Percentiles rank a stretch among this genome's conserved stretches.
phyloP scores from a whole-genome alignment of 2,329 filamentous ascomycete genomes.

The Clarireedia hainanense region DNA sequence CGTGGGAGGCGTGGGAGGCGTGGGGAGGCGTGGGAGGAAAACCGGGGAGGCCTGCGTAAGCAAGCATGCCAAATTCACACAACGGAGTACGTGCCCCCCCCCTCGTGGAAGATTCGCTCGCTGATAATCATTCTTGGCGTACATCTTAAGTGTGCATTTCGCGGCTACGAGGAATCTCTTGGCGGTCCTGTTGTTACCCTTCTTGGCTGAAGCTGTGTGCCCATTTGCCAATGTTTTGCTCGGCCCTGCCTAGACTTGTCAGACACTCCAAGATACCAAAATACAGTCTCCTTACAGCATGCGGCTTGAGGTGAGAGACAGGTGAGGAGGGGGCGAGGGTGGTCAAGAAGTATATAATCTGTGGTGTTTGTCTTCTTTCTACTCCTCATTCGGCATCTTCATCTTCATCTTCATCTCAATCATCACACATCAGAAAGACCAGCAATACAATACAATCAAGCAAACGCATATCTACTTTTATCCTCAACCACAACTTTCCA shows the following conservation, averaged over 20 bases:
- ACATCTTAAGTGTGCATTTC: background rate
- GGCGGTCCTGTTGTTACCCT: background rate
- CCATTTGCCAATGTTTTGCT: background rate
- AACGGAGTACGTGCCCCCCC: too few species aligned
- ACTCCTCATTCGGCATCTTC: conserved; percentile 4
- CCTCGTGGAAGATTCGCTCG: background rate
- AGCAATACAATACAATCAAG: background rate
- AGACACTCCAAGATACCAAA: conserved; percentile 4
- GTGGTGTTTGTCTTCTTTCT: background rate
- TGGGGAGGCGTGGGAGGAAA: too few species aligned
- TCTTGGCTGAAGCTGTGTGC: conserved; percentile 8
- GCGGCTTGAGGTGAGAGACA: background rate
- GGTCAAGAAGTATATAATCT: conserved; percentile 5
- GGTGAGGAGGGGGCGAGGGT: background rate
- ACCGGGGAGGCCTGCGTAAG: too few species aligned
- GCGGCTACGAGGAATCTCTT: background rate
- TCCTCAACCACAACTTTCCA: background rate
- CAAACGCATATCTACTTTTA: background rate
- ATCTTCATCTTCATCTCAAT: background rate
- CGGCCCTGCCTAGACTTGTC: conserved; percentile 4
- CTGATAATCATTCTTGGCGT: background rate
- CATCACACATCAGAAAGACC: background rate
- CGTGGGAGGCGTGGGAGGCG: too few species aligned
- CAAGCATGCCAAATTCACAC: too few species aligned
- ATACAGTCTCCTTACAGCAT: background rate